Evolutionary conservation across 352 stramenopile genomes (phyloP).

Genomic region (Phytopythium helicoides): DNA sequence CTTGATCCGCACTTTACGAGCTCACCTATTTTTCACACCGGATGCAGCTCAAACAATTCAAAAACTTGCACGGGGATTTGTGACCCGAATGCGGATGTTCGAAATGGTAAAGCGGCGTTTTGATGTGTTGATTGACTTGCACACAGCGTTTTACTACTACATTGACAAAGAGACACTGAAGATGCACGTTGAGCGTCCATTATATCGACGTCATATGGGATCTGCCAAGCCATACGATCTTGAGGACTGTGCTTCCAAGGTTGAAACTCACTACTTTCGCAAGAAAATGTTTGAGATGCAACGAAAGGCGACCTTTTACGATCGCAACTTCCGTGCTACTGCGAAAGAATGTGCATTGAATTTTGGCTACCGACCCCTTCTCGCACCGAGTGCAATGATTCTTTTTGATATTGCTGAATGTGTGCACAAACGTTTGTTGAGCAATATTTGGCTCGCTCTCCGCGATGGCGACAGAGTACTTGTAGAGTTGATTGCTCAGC

Average conservation of each 20-base stretch:
- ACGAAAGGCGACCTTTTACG: constrained; percentile 44
- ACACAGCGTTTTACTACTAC: constrained; percentile 62
- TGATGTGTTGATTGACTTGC: constrained; percentile 29
- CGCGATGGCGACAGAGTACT: constrained; percentile 29
- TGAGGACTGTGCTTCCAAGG: constrained; percentile 40
- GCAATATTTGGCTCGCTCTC: constrained; percentile 51
- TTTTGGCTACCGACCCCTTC: constrained; percentile 11
- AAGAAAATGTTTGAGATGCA: constrained; percentile 33
- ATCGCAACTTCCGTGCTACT: constrained; percentile 11
- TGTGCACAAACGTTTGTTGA: constrained; percentile 41
- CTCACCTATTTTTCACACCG: constrained; percentile 24
- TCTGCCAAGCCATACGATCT: constrained; percentile 35
- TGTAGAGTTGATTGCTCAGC: constrained; percentile 46
- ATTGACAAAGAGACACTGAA: constrained; percentile 31
- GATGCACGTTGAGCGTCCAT: constrained; percentile 38
- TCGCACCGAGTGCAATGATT: constrained; percentile 36
- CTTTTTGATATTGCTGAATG: constrained; percentile 34
- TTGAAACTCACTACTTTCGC: constrained; percentile 39
- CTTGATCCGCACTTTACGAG: constrained; percentile 34
- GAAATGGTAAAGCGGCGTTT: constrained; percentile 38
- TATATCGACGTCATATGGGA: constrained; percentile 34
- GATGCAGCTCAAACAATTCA: constrained; percentile 65
- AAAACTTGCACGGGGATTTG: constrained; percentile 37
- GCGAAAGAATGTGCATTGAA: constrained; percentile 1
- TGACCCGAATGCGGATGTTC: constrained; percentile 34